Evolutionary conservation across 2,329 filamentous ascomycete genomes (phyloP), one percentile per base, ranked within the genome.

Genomic region (Diaporthe helianthi): DNA sequence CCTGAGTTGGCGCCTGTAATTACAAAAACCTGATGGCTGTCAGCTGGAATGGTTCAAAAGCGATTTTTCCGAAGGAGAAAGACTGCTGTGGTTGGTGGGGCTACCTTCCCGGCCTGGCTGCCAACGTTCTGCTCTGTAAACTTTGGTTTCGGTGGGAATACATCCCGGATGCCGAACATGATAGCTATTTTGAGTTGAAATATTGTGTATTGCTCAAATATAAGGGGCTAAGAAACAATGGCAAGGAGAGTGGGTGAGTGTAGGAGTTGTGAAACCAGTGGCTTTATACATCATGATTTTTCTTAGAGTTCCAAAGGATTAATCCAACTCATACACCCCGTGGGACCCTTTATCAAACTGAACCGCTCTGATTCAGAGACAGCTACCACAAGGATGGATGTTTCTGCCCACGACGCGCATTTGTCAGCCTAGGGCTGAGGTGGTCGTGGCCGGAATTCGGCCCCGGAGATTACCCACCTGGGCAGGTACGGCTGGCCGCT

Each of bases 1-100:
- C 71, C 71, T 15, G 70, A 52, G 31, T 49, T 58, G 19, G 44
- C 63, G 22, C 70, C 70, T 12, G 85, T 87, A 9, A 87, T 80
- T 61, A 87, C 80, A 49, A 71, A 72, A 17, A 63, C 58, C 58
- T 63, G 41, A 5, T 19, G 2, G 15, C 22, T 4, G 26, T 63
- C 1, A 63, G 58, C 29, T 36, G 13, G 7, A 15, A 15, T 47
- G 4, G 4, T 24, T 47, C 13, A 38, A 38, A 17, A 0, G 3
- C 15, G 6, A 46, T 36, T n/a, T n/a, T 13, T 49, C 9, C 31
- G 24, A 24, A 2, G n/a, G 15, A 26, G 10, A 33, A n/a, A 8
- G n/a, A 4, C 3, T 10, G 29, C 1, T 7, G 6, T 26, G 1
- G 2, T 2, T n/a, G n/a, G n/a, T n/a, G n/a, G n/a, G n/a, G n/a